These are phyloP conservation scores for Jacaranda mimosifolia DNA, from an alignment of 257 asterid genomes.

Conservation along the genomic window DNA sequence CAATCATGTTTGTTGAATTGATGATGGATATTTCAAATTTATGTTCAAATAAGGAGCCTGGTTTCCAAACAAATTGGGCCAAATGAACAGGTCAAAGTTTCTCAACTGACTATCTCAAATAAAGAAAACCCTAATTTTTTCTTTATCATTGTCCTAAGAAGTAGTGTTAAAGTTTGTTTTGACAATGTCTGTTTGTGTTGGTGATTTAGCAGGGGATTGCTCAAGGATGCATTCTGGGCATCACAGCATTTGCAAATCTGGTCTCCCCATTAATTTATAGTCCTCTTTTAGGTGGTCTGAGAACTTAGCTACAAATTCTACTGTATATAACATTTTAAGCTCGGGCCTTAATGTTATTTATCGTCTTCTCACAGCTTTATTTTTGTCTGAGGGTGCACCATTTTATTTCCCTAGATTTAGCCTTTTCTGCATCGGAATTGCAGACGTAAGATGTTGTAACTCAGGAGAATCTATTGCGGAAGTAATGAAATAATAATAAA, in stretches of 20 bases:
- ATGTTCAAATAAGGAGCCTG: conserved; percentile 63
- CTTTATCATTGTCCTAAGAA: too few species aligned
- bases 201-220: conserved; percentile 47
- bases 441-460: too few species aligned
- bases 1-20: too few species aligned
- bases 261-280: conserved; percentile 55
- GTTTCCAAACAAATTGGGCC: conserved; percentile 73
- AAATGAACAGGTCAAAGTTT: conserved; percentile 55
- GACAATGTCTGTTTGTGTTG: too few species aligned
- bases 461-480: too few species aligned
- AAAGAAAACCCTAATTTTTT: too few species aligned
- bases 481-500: too few species aligned
- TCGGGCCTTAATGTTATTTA: not conserved
- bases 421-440: conserved; percentile 36
- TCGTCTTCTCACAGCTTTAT: conserved; percentile 31
- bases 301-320: not conserved
- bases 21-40: too few species aligned
- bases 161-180: too few species aligned
- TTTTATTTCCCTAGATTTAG: conserved; percentile 42
- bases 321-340: not conserved
- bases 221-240: conserved; percentile 73
- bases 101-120: too few species aligned
- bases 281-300: conserved; percentile 30
- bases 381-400: conserved; percentile 41
- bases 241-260: conserved; percentile 55